These are phyloP conservation scores for Lipomyces mesembrius DNA, from an alignment of 805 yeast genomes.

Conservation along the genomic window DNA sequence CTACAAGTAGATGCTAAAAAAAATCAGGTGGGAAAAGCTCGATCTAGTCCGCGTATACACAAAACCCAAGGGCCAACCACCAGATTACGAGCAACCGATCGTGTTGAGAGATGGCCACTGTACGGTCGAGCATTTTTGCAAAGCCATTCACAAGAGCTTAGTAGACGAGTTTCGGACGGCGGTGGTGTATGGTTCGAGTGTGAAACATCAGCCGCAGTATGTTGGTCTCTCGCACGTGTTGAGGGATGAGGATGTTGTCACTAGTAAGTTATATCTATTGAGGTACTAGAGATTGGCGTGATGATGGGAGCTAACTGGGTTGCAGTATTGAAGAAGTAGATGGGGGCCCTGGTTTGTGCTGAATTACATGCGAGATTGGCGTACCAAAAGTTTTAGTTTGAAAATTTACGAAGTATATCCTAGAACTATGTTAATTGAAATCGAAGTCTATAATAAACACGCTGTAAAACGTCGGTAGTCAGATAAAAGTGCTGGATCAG, in stretches of 20 bases:
- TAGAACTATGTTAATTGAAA: too few relatives aligned
- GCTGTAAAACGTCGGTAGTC: too few relatives aligned
- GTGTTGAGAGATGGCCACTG: slow-evolving; percentile 82
- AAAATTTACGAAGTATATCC: neutral
- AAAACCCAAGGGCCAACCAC: slow-evolving; percentile 91
- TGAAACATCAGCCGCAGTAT: slow-evolving; percentile 96
- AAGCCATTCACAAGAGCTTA: slow-evolving; percentile 90
- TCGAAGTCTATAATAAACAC: neutral
- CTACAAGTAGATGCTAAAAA: neutral
- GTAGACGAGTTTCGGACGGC: slow-evolving; percentile 94
- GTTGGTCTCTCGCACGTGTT: slow-evolving; percentile 85
- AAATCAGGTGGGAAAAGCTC: slow-evolving; percentile 71
- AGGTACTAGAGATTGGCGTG: neutral
- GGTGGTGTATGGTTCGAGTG: slow-evolving; percentile 87
- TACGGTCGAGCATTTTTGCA: slow-evolving; percentile 94
- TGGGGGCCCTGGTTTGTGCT: neutral
- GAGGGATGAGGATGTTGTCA: slow-evolving; percentile 96
- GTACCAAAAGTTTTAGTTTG: neutral
- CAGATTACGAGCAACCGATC: slow-evolving; percentile 94
- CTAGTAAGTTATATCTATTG: slow-evolving; percentile 45
- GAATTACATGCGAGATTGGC: neutral
- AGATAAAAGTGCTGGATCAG: too few relatives aligned
- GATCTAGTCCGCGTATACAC: slow-evolving; percentile 94
- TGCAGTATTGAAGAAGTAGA: slow-evolving; percentile 3
- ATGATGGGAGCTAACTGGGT: neutral